Evolutionary conservation across 2,329 filamentous ascomycete species (phyloP), one percentile per base, ranked within the genome.

Genomic region (Xylaria sp.): DNA sequence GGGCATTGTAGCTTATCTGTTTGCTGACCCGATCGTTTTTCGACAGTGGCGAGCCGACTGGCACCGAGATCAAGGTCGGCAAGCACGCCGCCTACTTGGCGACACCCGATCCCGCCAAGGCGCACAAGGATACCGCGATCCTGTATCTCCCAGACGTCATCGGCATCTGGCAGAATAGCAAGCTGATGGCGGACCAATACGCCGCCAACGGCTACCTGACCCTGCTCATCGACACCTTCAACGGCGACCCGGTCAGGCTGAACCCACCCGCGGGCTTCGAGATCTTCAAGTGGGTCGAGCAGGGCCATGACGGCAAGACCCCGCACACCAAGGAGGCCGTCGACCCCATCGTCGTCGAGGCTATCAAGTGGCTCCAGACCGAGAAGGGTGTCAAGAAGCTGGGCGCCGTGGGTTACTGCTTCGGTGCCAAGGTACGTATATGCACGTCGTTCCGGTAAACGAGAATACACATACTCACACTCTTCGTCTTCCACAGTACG

Each of bases 101-200:
- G 11, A 82, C 80, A 6, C 83, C 86, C 58, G 76, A 78, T 36
- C 68, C 72, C 6, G 65, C 73, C 65, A 80, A 79, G 63, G 78
- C 76, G 46, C 78, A 83, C 75, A 78, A 81, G 68, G 81, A 79
- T 62, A 75, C 79, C 31, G 85, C 80, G 40, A 78, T 88, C 69
- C 77, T 88, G 17, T 80, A 81, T 74, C 66, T 86, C 46, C 81
- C 83, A 15, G 86, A 88, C 68, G 80, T 87, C 66, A 79, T 85
- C 63, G 82, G 86, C 69, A 83, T 87, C 77, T 87, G 84, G 84
- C 82, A 86, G 68, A 89, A 91, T 79, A 81, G 83, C 76, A 80
- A 90, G 80, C 82, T 92, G 70, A 87, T 93, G 74, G 92, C 92
- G 68, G 92, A 94, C 82, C 88, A 92, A 75, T 92, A 87, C 78